Evolutionary conservation across 1,284 basidiomycete species (phyloP).

Genomic region (Malassezia brasiliensis): DNA sequence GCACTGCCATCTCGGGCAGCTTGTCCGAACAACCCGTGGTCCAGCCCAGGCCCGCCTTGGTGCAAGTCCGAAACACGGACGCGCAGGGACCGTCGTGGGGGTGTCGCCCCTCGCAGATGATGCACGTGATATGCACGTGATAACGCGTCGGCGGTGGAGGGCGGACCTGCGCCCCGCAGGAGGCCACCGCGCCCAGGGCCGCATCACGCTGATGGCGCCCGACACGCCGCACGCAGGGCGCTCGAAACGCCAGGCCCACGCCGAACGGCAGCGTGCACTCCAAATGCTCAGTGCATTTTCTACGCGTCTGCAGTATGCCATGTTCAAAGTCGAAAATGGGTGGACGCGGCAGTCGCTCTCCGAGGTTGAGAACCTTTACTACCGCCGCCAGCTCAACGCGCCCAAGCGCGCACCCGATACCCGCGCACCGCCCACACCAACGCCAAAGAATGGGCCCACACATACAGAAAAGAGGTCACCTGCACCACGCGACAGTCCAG

Average conservation of each 20-base stretch:
- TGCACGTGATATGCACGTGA: constrained; percentile 8
- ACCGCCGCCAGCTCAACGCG: constrained; percentile 18
- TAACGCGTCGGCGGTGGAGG: neutral
- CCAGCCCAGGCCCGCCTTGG: neutral
- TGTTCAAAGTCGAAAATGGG: constrained; percentile 44
- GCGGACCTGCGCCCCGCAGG: neutral
- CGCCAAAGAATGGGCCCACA: neutral
- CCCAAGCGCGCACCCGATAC: neutral
- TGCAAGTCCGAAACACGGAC: neutral
- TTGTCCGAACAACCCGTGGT: neutral
- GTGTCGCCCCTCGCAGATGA: neutral
- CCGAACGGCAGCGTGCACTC: constrained; percentile 3
- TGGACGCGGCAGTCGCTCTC: constrained; percentile 42
- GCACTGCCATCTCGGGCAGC: neutral
- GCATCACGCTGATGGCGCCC: neutral
- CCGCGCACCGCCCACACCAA: neutral
- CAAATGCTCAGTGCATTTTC: constrained; percentile 19
- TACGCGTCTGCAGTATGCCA: constrained; percentile 37
- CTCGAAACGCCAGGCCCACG: constrained; percentile 8
- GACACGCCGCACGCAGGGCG: constrained; percentile 1
- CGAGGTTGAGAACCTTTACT: constrained; percentile 46
- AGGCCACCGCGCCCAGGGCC: neutral
- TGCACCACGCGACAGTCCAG: neutral
- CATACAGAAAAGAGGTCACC: neutral
- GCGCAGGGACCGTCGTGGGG: neutral